Conservation (phyloP, 139 green algal species). For the Chlorella sp. region DNA sequence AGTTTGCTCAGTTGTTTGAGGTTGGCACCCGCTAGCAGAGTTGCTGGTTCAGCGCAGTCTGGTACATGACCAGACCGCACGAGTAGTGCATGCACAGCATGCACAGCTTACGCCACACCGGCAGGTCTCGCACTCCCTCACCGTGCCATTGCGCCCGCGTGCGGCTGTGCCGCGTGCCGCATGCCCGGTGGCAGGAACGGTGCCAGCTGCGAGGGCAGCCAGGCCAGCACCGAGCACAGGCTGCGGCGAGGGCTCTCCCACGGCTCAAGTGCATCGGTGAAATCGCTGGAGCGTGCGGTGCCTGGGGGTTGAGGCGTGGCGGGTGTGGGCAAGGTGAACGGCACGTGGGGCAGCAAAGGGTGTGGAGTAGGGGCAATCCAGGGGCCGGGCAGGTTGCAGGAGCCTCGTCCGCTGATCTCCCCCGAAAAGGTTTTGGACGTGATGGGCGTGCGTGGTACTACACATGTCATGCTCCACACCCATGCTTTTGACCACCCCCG, state of each 20-base stretch:
- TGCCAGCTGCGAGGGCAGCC: background rate
- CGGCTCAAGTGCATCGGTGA: constrained; percentile 3
- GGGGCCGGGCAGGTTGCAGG: too few relatives aligned
- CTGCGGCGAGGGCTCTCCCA: background rate
- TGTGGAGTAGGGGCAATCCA: too few relatives aligned
- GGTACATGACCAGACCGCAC: too few relatives aligned
- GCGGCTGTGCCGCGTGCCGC: constrained; percentile 11
- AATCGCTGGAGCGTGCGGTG: constrained; percentile 24
- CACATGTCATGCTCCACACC: background rate
- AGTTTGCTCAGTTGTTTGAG: background rate
- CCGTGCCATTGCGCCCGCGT: background rate
- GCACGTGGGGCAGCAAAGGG: too few relatives aligned
- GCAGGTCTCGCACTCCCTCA: too few relatives aligned
- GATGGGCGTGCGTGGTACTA: background rate
- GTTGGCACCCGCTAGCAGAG: background rate
- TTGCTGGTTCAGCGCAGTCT: too few relatives aligned
- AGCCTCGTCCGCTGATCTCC: too few relatives aligned
- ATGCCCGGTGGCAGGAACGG: constrained; percentile 30
- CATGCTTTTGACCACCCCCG: background rate
- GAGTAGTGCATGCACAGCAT: too few relatives aligned
- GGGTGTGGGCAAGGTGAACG: background rate
- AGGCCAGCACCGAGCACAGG: constrained; percentile 10
- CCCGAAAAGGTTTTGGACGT: background rate
- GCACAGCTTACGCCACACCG: background rate
- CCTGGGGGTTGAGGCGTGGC: background rate